Evolutionary conservation across 1,284 basidiomycete species (phyloP).

Genomic region (Vanrija pseudolonga): DNA sequence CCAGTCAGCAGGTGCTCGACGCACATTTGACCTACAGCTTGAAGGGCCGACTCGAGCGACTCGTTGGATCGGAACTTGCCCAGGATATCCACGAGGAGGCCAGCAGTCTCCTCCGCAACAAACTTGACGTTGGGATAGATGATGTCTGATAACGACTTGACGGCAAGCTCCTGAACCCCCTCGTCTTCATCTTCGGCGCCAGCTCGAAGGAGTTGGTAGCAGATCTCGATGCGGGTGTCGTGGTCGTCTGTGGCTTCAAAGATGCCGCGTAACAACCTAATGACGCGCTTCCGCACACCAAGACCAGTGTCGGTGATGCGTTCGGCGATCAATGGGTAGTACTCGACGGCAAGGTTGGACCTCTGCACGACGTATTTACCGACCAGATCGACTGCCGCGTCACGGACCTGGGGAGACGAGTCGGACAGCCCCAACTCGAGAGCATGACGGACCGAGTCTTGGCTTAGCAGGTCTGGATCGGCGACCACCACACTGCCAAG

Average conservation of each 20-base stretch:
- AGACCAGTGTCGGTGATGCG: constrained; percentile 90
- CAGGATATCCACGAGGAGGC: constrained; percentile 78
- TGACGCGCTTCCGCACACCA: constrained; percentile 86
- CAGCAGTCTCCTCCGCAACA: constrained; percentile 55
- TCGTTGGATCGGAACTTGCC: constrained; percentile 50
- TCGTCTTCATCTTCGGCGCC: constrained; percentile 90
- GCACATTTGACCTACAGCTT: constrained; percentile 51
- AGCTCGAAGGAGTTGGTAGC: constrained; percentile 68
- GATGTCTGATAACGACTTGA: constrained; percentile 81
- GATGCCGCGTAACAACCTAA: constrained; percentile 83
- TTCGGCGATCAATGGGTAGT: constrained; percentile 78
- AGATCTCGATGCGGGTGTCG: constrained; percentile 70
- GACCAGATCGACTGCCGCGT: constrained; percentile 90
- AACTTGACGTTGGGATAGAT: constrained; percentile 59
- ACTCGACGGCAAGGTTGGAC: constrained; percentile 75
- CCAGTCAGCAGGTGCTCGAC: neutral
- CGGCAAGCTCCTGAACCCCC: constrained; percentile 76
- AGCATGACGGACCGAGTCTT: constrained; percentile 65
- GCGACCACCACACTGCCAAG: constrained; percentile 78
- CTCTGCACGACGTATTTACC: constrained; percentile 90
- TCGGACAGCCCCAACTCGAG: constrained; percentile 88
- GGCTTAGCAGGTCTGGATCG: constrained; percentile 74
- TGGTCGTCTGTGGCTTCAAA: constrained; percentile 63
- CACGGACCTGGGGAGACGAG: constrained; percentile 85
- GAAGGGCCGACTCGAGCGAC: constrained; percentile 76